phyloP scores from a whole-genome alignment of 768 basidiomycete genomes.

The Naganishia antarctica region DNA sequence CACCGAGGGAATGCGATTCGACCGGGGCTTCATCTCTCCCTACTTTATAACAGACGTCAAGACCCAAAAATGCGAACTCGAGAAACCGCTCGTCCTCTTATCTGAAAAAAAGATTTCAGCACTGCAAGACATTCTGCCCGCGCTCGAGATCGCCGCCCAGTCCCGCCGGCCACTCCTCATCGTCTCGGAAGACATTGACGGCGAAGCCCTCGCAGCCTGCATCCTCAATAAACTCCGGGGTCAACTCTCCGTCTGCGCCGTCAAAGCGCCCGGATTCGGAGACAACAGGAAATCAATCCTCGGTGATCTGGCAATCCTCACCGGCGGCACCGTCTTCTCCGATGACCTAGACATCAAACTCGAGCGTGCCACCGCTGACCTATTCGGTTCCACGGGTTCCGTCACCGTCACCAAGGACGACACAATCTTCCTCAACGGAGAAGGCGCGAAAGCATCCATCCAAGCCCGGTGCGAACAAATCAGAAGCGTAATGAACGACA shows the following conservation, averaged over 20 bases:
- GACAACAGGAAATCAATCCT: conserved; percentile 99
- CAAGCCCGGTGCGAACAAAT: conserved; percentile 94
- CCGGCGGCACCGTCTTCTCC: conserved; percentile 95
- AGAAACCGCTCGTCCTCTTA: conserved; percentile 89
- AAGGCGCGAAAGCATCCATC: conserved; percentile 83
- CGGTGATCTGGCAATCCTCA: conserved; percentile 93
- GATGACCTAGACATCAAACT: conserved; percentile 96
- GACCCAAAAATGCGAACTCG: conserved; percentile 88
- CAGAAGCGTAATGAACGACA: conserved; percentile 71
- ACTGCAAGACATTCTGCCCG: conserved; percentile 89
- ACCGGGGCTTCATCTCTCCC: conserved; percentile 95
- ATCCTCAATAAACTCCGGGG: conserved; percentile 99
- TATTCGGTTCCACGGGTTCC: conserved; percentile 84
- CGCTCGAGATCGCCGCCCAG: conserved; percentile 60
- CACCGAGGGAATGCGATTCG: conserved; percentile 99
- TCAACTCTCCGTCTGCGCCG: conserved; percentile 84
- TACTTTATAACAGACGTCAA: conserved; percentile 99
- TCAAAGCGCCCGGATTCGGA: conserved; percentile 96
- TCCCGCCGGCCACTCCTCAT: conserved; percentile 85
- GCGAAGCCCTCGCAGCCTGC: conserved; percentile 94
- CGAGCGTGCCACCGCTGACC: conserved; percentile 76
- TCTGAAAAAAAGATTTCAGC: conserved; percentile 97
- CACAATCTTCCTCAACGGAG: conserved; percentile 91
- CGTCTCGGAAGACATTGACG: conserved; percentile 96
- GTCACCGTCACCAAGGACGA: conserved; percentile 97